phyloP scores from a whole-genome alignment of 140 eudicot genomes.

The Stevia rebaudiana region DNA sequence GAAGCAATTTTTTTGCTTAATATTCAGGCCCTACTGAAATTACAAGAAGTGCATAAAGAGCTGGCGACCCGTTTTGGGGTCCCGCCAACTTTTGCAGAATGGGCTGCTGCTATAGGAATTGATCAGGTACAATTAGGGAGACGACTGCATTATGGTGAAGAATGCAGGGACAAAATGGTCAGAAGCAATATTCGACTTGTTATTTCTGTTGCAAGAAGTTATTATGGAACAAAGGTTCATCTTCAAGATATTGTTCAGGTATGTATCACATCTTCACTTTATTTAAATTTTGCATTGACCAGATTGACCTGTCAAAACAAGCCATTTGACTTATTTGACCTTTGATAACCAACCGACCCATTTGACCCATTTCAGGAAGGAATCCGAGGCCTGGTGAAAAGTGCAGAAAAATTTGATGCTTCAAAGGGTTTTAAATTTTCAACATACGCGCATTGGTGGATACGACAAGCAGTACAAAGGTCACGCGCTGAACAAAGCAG shows the following conservation, averaged over 20 bases:
- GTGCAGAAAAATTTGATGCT: constrained; percentile 89
- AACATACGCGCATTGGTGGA: constrained; percentile 99
- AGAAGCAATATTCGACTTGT: constrained; percentile 91
- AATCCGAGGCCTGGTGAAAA: constrained; percentile 79
- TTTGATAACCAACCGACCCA: no score
- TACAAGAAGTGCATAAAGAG: constrained; percentile 56
- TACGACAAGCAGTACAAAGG: constrained; percentile 84
- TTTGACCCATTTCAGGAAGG: constrained; percentile 97
- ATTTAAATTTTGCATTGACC: no score
- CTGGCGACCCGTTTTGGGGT: constrained; percentile 50
- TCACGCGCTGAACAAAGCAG: constrained; percentile 87
- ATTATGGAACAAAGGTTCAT: constrained; percentile 69
- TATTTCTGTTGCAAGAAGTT: constrained; percentile 86
- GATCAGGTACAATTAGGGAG: constrained; percentile 63
- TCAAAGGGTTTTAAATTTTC: constrained; percentile 90
- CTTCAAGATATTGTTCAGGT: constrained; percentile 98
- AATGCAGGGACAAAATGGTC: constrained; percentile 92
- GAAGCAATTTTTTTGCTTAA: background rate
- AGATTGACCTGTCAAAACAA: no score
- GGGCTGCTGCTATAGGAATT: constrained; percentile 82
- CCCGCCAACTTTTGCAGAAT: constrained; percentile 63
- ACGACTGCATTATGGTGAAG: constrained; percentile 61
- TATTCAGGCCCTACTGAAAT: constrained; percentile 56
- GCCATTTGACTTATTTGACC: no score
- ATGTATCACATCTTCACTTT: no score